Percentiles rank a stretch among this genome's conserved stretches.
Evolutionary conservation across 306 rosid genomes (phyloP).

Genomic region (Gynostemma pentaphyllum): DNA sequence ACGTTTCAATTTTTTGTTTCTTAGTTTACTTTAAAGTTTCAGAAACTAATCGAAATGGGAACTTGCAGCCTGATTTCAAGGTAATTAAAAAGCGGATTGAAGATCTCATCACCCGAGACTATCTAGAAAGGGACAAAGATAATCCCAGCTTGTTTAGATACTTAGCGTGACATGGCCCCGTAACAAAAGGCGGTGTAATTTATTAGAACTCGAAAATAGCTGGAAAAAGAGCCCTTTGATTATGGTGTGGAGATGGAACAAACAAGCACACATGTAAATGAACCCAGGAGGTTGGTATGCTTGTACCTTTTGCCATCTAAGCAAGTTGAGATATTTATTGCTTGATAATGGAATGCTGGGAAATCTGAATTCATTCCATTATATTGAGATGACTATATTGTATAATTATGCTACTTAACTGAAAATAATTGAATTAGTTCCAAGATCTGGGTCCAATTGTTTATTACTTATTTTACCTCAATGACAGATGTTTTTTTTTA

Average conservation of each 20-base stretch:
- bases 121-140: constrained; percentile 91
- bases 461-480: neutral
- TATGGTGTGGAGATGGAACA: neutral
- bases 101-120: constrained; percentile 92
- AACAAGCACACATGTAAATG: neutral
- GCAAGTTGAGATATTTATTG: neutral
- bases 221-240: neutral
- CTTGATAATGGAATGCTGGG: neutral
- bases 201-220: neutral
- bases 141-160: constrained; percentile 72
- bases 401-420: neutral
- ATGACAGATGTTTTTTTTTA: neutral
- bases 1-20: neutral
- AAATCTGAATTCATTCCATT: neutral
- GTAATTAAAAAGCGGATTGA: constrained; percentile 91
- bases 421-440: constrained; percentile 5
- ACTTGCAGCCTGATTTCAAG: constrained; percentile 75
- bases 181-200: constrained; percentile 9
- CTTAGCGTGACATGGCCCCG: constrained; percentile 49
- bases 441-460: neutral
- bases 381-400: neutral
- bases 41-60: neutral
- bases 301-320: neutral
- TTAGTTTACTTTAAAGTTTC: neutral
- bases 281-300: neutral